Evolutionary conservation across 1,139 yeast species (phyloP).

Genomic region (Nakaseomyces uthaithaninus): DNA sequence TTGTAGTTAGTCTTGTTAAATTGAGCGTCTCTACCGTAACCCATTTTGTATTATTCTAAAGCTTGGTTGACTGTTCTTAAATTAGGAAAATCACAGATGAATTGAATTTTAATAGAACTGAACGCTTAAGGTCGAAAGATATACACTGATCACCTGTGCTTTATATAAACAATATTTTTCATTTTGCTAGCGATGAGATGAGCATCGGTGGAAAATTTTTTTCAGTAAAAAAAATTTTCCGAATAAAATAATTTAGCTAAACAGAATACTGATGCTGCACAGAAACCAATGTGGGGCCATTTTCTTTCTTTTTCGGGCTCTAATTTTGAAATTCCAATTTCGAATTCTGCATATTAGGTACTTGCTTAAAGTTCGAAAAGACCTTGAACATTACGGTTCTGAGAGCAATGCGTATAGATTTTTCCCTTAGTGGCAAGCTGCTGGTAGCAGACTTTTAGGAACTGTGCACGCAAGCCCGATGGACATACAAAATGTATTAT

Average conservation of each 20-base stretch:
- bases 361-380: too few relatives aligned
- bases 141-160: too few relatives aligned
- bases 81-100: conserved; percentile 6
- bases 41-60: conserved; percentile 13
- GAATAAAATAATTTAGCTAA: background rate
- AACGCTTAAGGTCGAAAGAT: background rate
- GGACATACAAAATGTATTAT: too few relatives aligned
- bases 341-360: too few relatives aligned
- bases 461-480: too few relatives aligned
- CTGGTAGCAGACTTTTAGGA: too few relatives aligned
- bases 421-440: too few relatives aligned
- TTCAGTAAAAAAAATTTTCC: background rate
- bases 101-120: conserved; percentile 2
- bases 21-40: conserved; percentile 32
- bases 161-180: too few relatives aligned
- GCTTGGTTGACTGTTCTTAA: background rate
- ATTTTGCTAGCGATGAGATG: conserved; percentile 7
- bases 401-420: too few relatives aligned
- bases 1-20: conserved; percentile 30
- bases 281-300: background rate
- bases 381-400: too few relatives aligned
- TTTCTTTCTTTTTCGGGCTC: background rate
- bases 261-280: background rate
- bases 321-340: too few relatives aligned
- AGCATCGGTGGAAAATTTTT: conserved; percentile 1